A percentile compares a stretch with the other conserved stretches of the same genome.
Evolutionary conservation across 805 yeast species (phyloP).

Genomic region (Komagataella phaffii): DNA sequence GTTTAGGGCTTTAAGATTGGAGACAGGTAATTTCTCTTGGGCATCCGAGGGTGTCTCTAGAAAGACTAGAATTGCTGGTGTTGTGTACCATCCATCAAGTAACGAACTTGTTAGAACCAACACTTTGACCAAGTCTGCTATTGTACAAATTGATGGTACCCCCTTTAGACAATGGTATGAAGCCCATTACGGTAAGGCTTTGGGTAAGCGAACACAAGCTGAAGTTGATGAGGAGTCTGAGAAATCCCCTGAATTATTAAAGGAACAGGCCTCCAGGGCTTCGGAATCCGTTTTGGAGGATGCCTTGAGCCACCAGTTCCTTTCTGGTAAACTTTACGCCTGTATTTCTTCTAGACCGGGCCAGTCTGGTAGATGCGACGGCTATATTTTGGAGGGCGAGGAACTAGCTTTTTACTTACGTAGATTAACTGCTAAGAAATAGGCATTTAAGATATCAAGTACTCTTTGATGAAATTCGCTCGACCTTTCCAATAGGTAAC

Average conservation of each 20-base stretch:
- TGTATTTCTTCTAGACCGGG: slow-evolving; percentile 99
- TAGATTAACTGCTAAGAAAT: slow-evolving; percentile 99
- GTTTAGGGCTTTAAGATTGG: slow-evolving; percentile 99
- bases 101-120: slow-evolving; percentile 99
- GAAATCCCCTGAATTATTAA: slow-evolving; percentile 69
- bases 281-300: slow-evolving; percentile 72
- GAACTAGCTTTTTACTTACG: slow-evolving; percentile 99
- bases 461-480: neutral
- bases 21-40: slow-evolving; percentile 99
- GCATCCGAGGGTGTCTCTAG: slow-evolving; percentile 97
- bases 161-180: slow-evolving; percentile 99
- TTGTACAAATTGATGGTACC: slow-evolving; percentile 99
- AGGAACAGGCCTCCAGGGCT: slow-evolving; percentile 91
- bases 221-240: slow-evolving; percentile 43
- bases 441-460: slow-evolving; percentile 20
- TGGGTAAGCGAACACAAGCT: slow-evolving; percentile 71
- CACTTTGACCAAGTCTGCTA: slow-evolving; percentile 97
- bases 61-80: slow-evolving; percentile 98
- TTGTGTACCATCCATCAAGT: slow-evolving; percentile 98
- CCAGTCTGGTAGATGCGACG: slow-evolving; percentile 99
- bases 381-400: slow-evolving; percentile 99
- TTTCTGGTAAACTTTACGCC: slow-evolving; percentile 98
- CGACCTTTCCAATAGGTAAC: neutral
- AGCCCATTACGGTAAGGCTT: slow-evolving; percentile 89
- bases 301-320: slow-evolving; percentile 92